These are phyloP conservation scores for Lactarius hatsudake DNA, from an alignment of 768 basidiomycete species.

Conservation along the genomic window DNA sequence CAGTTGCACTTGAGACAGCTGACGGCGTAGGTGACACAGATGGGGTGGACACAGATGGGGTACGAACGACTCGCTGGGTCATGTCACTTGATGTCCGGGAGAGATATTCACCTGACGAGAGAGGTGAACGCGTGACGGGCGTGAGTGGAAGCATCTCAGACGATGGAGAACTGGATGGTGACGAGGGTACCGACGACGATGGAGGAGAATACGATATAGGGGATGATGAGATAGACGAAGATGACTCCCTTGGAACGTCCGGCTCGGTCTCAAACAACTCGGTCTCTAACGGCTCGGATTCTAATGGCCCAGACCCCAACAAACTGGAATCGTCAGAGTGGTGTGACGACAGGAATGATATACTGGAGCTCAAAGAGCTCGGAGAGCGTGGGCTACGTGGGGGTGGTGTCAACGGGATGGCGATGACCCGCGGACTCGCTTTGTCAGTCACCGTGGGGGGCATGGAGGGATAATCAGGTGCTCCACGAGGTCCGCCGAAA, in stretches of 20 bases:
- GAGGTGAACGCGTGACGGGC: slow-evolving; percentile 22
- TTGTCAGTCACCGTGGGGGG: slow-evolving; percentile 12
- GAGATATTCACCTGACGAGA: slow-evolving; percentile 36
- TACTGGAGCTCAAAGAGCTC: slow-evolving; percentile 35
- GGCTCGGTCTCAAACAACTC: slow-evolving; percentile 35
- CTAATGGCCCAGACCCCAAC: slow-evolving; percentile 39
- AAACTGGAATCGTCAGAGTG: slow-evolving; percentile 69
- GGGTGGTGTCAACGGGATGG: slow-evolving; percentile 45
- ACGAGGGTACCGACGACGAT: slow-evolving; percentile 38
- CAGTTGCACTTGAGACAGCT: slow-evolving; percentile 38
- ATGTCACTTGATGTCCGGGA: slow-evolving; percentile 37
- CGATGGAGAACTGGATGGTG: slow-evolving; percentile 27
- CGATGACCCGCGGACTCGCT: slow-evolving; percentile 22
- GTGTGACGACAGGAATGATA: slow-evolving; percentile 55
- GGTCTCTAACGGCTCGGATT: slow-evolving; percentile 34
- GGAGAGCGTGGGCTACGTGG: slow-evolving; percentile 42
- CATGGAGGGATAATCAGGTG: slow-evolving; percentile 17
- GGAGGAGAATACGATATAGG: slow-evolving; percentile 35
- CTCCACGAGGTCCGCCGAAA: slow-evolving; percentile 28
- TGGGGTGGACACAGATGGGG: slow-evolving; percentile 36
- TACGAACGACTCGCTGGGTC: slow-evolving; percentile 19
- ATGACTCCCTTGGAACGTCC: slow-evolving; percentile 26
- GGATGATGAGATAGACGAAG: slow-evolving; percentile 9
- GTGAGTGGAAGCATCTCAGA: slow-evolving; percentile 17
- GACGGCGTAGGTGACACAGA: slow-evolving; percentile 38